Base-by-base conservation (phyloP, 495 filamentous ascomycete genomes). In the Podospora tetraspora region DNA sequence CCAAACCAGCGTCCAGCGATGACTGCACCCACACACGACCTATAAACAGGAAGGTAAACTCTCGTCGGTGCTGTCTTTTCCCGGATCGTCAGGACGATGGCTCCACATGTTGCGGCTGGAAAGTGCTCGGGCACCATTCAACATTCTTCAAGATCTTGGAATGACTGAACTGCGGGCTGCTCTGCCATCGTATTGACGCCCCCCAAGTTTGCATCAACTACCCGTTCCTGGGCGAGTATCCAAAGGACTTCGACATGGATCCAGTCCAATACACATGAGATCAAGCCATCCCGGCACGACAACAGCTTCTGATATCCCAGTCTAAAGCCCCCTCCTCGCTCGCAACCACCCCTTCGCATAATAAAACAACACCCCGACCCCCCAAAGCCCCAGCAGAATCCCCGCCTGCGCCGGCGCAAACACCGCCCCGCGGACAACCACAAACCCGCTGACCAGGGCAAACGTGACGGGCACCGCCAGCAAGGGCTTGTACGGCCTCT, bases 371-470 rank as follows among this genome's bases (percentile, higher is more conserved):
- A 80, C 57, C 0, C 85, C 85, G 27, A 83, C 52, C 0, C 67
- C 37, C 84, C 83, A 85, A 1, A 87, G 76, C 1, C 73, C 76
- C 4, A 82, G 61, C 34, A 86, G 71, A 13, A 85, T 72, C 3
- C 75, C 66, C 0, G 84, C 82, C n/a, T 83, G 80, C 1, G 80
- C 68, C 2, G 84, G 85, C 7, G 82, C 83, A 71, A 86, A 86
- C 3, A 80, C 76, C 0, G 84, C 84, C 1, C 85, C 85, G 7
- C 85, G 76, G 1, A 85, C 75, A 0, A 86, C 81, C 1, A 87
- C 82, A 64, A 87, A 85, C 3, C 82, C 82, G 69, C 83, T 86
- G 3, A 87, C 82, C 12, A 82, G 57, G 0, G 80, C 79, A 68
- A 88, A 88, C 8, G 80, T 66, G 1, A 78, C 61, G 0, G 85